Conservation (phyloP, 495 filamentous ascomycete species). For the Podospora appendiculata region DNA sequence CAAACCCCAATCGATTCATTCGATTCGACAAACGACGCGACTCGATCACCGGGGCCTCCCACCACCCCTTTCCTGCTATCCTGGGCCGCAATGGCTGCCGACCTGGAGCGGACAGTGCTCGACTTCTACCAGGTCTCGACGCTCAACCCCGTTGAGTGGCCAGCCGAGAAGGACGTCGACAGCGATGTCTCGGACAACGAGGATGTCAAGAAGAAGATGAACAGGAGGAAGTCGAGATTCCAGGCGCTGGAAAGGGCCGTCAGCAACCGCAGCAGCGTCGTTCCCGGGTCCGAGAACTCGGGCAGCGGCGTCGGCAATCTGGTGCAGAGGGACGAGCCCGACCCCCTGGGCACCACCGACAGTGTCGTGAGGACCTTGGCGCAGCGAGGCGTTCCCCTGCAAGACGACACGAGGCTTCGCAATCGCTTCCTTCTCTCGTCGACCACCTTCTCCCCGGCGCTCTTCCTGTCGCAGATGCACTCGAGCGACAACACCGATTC, state of each 20-base stretch:
- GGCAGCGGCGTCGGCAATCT: slow-evolving; percentile 62
- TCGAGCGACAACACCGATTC: slow-evolving; percentile 70
- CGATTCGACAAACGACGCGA: no score
- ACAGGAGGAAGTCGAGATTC: slow-evolving; percentile 68
- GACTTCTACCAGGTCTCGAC: slow-evolving; percentile 83
- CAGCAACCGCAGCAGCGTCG: slow-evolving; percentile 55
- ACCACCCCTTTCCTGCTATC: no score
- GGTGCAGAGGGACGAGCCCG: slow-evolving; percentile 82
- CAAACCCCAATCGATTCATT: no score
- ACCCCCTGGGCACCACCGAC: slow-evolving; percentile 72
- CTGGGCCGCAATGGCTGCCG: slow-evolving; percentile 37
- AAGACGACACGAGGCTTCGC: slow-evolving; percentile 72
- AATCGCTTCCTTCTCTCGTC: slow-evolving; percentile 93
- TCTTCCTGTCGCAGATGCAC: slow-evolving; percentile 90
- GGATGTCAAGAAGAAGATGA: slow-evolving; percentile 38
- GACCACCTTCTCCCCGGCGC: slow-evolving; percentile 85
- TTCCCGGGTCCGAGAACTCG: slow-evolving; percentile 62
- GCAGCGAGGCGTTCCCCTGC: slow-evolving; percentile 67
- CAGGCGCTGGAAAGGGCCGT: slow-evolving; percentile 71
- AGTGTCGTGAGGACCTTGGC: slow-evolving; percentile 79
- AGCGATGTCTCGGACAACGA: slow-evolving; percentile 64
- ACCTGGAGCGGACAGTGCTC: slow-evolving; percentile 65
- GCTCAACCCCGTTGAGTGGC: slow-evolving; percentile 79
- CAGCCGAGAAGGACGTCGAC: slow-evolving; percentile 63
- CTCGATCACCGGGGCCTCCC: no score